Base-by-base conservation (phyloP, 2,329 filamentous ascomycete genomes). In the Clonostachys byssicola region DNA sequence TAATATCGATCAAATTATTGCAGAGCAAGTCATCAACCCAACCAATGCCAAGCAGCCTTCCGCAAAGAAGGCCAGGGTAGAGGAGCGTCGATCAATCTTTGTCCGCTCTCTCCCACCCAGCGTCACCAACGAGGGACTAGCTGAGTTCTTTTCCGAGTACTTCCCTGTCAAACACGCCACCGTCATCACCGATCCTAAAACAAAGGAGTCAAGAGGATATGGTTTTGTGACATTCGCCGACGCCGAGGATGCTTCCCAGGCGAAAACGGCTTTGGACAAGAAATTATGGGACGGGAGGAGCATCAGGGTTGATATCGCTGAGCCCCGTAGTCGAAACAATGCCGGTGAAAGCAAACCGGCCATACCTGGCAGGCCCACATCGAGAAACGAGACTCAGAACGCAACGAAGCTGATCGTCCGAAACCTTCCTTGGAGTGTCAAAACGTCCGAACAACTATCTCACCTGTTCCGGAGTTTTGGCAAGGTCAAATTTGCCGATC, bases 221-320 rank as follows among this genome's bases (percentile, higher is more conserved):
- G 94, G 94, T 46, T 99, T 99, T 67, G 92, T 99, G 48, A 97
- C 94, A 3, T 94, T 99, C 60, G 89, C 92, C 57, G 94, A 99
- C 62, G 81, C 88, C 33, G 92, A 96, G 54, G 94, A 99, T 72
- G 92, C 92, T 12, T 74, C 85, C 54, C 80, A 85, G 53, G 95
- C 94, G 16, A 80, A 88, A 61, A 80, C 86, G 48, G 87, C 95
- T 63, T 81, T 96, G 60, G 83, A 96, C 65, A 88, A 89, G 52
- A 77, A 86, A 42, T 71, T 82, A 23, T 81, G 96, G 56, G 81
- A 91, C 44, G 92, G 92, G 17, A 84, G 86, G 57, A 89, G 87
- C 53, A 84, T 99, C 58, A 85, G 84, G 49, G 81, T 97, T 46
- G 94, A 99, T 56, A 75, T 95, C 61, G 94, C 94, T 35, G 88